A percentile compares a stretch with the other conserved stretches of the same genome.
Conservation (phyloP, 2,329 filamentous ascomycete species). For the Gnomoniopsis sp. region DNA sequence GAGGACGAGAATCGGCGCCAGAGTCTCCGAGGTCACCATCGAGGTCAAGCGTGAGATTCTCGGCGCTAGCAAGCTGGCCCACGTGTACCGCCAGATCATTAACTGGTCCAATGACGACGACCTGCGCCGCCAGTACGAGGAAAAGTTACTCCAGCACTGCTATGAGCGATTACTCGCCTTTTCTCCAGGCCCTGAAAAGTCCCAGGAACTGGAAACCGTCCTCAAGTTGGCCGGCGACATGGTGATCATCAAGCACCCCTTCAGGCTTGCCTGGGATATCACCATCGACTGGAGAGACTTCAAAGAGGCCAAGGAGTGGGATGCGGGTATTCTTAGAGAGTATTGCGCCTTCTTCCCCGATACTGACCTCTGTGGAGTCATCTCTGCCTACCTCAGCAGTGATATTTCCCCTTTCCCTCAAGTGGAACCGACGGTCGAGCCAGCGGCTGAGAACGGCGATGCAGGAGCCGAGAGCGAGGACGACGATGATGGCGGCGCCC, state of each 20-base stretch:
- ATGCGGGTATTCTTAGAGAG: constrained; percentile 71
- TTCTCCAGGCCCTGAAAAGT: constrained; percentile 62
- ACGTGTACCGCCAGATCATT: constrained; percentile 77
- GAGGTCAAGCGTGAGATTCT: constrained; percentile 88
- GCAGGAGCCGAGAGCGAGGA: constrained; percentile 54
- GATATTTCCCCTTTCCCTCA: constrained; percentile 77
- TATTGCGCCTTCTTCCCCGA: constrained; percentile 84
- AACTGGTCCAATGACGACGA: constrained; percentile 91
- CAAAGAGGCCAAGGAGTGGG: constrained; percentile 71
- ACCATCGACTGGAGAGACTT: constrained; percentile 85
- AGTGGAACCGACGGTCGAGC: constrained; percentile 21
- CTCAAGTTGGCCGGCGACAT: constrained; percentile 80
- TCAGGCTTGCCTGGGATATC: constrained; percentile 85
- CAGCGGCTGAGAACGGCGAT: constrained; percentile 31
- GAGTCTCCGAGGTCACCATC: constrained; percentile 74
- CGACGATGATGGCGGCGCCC: constrained; percentile 54
- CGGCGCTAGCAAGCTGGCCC: constrained; percentile 70
- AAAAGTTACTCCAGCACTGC: constrained; percentile 79
- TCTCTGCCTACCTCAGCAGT: constrained; percentile 79
- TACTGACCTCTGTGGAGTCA: constrained; percentile 74
- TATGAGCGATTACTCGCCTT: constrained; percentile 74
- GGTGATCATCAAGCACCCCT: constrained; percentile 94
- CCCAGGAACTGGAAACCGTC: constrained; percentile 67
- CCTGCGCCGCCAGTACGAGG: constrained; percentile 77
- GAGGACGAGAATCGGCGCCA: constrained; percentile 81